Base-by-base conservation (phyloP, 805 yeast genomes). In the Kuraishia ogatae region DNA sequence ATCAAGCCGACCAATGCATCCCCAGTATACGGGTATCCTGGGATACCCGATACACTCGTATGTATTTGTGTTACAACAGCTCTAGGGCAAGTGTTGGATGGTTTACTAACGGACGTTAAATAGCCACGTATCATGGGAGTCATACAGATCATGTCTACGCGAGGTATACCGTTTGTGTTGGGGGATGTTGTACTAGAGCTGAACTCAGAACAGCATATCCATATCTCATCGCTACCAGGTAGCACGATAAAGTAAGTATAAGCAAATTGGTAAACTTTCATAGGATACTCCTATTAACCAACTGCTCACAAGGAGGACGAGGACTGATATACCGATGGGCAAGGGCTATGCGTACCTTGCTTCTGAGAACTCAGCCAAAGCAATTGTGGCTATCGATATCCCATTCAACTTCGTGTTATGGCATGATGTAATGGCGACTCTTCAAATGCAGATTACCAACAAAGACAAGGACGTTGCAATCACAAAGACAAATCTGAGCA, bases 331-430 rank as follows among this genome's bases (percentile, higher is more conserved):
- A 15, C 24, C 39, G 17, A 29, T 29, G 39, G 39, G 54, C 24
- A 47, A 23, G 13, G 50, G 28, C 15, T 47, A 26, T 21, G 50
- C 24, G 4, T 28, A 24, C 24, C 39, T 19, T 7, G 24, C 49
- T 2, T 5, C 49, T 6, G 49, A 20, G 24, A 35, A 47, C 21
- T 19, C 29, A 35, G 39, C 22, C 13, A 47, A 26, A 13, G 39
- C 54, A 20, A 22, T 52, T 22, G 15, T 52, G 21, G 55, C 51
- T 2, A 24, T 53, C 8, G 55, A 53, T 28, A 39, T 53, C 8
- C 55, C 55, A 26, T 53, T 53, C 51, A 29, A 47, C n/a, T n/a
- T 53, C 28, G 51, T 43, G 19, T 52, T 53, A 21, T 48, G 50
- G 26, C 50, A 28, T 15, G 50, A 43, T 47, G 35, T 46, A 4